phyloP scores from a whole-genome alignment of 2,329 filamentous ascomycete genomes.

The Arachnomyces sp. region DNA sequence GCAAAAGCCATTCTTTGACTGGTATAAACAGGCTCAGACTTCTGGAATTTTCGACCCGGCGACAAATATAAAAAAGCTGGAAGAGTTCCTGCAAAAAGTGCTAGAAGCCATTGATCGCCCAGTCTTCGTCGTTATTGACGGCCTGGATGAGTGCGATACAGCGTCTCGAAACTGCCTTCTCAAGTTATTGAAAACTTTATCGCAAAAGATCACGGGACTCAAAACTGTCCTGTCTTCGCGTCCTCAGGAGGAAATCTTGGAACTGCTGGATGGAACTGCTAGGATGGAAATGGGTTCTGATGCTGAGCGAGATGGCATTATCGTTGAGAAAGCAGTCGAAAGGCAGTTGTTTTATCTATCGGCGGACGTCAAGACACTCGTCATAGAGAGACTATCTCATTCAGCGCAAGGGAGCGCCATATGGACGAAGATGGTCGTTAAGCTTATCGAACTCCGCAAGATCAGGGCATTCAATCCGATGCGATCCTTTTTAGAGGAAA shows the following conservation, averaged over 20 bases:
- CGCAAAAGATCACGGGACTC: conserved; percentile 7
- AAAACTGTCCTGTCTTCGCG: conserved; percentile 13
- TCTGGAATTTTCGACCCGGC: conserved; percentile 12
- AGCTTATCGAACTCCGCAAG: conserved; percentile 12
- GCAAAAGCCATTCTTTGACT: conserved; percentile 13
- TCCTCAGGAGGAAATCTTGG: conserved; percentile 12
- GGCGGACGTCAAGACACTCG: conserved; percentile 9
- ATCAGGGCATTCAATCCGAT: conserved; percentile 7
- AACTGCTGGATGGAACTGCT: conserved; percentile 8
- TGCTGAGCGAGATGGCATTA: conserved; percentile 9
- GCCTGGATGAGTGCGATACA: conserved; percentile 22
- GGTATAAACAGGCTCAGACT: conserved; percentile 11
- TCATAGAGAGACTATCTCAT: conserved; percentile 10
- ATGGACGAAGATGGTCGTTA: conserved; percentile 13
- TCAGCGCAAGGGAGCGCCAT: conserved; percentile 14
- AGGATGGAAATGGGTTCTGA: conserved; percentile 7
- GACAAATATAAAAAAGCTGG: conserved; percentile 8
- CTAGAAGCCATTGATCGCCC: conserved; percentile 11
- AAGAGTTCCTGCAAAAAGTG: conserved; percentile 11
- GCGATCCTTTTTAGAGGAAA: background rate
- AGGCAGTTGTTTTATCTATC: conserved; percentile 8
- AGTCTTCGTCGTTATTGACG: conserved; percentile 19
- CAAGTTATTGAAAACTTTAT: conserved; percentile 10
- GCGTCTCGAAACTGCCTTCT: conserved; percentile 15
- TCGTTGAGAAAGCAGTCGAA: conserved; percentile 10